Conservation (phyloP, 2,329 filamentous ascomycete genomes). For the Exutisphaerella laricina region DNA sequence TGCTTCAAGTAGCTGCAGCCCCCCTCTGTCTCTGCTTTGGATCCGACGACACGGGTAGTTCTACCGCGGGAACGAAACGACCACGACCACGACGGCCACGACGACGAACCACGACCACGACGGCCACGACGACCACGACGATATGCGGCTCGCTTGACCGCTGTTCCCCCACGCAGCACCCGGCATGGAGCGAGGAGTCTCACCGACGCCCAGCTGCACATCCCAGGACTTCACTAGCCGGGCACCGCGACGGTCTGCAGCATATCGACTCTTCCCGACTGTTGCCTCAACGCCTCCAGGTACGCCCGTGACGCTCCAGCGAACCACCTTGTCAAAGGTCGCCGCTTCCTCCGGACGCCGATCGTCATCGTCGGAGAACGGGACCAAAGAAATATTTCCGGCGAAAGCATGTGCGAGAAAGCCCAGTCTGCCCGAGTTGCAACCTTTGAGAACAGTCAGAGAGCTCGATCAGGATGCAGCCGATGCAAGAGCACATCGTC, state of each 20-base stretch:
- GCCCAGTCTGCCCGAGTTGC: slow-evolving; percentile 16
- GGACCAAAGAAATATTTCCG: slow-evolving; percentile 5
- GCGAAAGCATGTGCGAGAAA: slow-evolving; percentile 7
- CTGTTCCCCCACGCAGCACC: neutral
- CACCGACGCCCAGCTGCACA: slow-evolving; percentile 9
- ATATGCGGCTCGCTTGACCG: slow-evolving; percentile 1
- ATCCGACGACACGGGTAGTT: no score
- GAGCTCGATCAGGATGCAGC: slow-evolving; percentile 7
- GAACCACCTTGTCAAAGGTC: slow-evolving; percentile 14
- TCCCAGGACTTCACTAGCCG: slow-evolving; percentile 6
- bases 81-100: neutral
- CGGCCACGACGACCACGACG: slow-evolving; percentile 4
- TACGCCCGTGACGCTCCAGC: slow-evolving; percentile 21
- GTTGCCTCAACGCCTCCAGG: slow-evolving; percentile 26
- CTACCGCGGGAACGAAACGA: neutral
- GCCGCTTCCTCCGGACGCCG: slow-evolving; percentile 17
- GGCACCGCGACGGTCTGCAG: slow-evolving; percentile 11
- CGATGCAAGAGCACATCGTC: neutral
- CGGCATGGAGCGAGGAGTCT: slow-evolving; percentile 14
- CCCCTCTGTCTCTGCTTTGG: neutral
- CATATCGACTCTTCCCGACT: slow-evolving; percentile 27
- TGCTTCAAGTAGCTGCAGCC: slow-evolving; percentile 1
- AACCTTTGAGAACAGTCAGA: slow-evolving; percentile 7
- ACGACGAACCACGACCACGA: neutral
- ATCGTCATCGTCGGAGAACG: slow-evolving; percentile 23